A percentile compares a stretch with the other conserved stretches of the same genome.
Conservation (phyloP, 2,329 filamentous ascomycete genomes). For the Colletotrichum caudatum region DNA sequence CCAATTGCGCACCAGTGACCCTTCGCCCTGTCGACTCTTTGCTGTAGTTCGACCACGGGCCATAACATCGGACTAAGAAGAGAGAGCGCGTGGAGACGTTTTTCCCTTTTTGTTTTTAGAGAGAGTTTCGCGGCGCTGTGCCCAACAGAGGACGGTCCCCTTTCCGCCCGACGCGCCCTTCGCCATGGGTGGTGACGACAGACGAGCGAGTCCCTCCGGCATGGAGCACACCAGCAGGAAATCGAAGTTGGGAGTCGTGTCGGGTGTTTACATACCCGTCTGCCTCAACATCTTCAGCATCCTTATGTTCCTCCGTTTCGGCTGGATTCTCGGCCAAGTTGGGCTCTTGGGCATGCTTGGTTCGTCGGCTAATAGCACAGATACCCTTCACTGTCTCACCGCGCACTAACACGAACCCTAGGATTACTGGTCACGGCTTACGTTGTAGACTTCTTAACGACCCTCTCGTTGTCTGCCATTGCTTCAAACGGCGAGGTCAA, state of each 20-base stretch:
- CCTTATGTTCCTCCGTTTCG: slow-evolving; percentile 92
- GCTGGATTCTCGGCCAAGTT: slow-evolving; percentile 83
- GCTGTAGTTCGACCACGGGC: slow-evolving; percentile 14
- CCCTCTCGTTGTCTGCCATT: slow-evolving; percentile 87
- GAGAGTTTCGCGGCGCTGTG: slow-evolving; percentile 3
- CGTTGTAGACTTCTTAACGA: slow-evolving; percentile 83
- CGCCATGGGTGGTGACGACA: slow-evolving; percentile 38
- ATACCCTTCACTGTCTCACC: slow-evolving; percentile 13
- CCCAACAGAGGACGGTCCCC: neutral
- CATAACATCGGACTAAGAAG: neutral
- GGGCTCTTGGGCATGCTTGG: slow-evolving; percentile 85
- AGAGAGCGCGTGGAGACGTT: slow-evolving; percentile 14
- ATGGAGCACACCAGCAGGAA: slow-evolving; percentile 54
- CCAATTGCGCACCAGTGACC: slow-evolving; percentile 8
- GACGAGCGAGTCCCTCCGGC: slow-evolving; percentile 38
- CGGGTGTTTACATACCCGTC: slow-evolving; percentile 88
- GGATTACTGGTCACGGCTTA: slow-evolving; percentile 82
- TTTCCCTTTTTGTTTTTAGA: neutral
- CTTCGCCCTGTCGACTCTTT: slow-evolving; percentile 5
- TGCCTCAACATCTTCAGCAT: slow-evolving; percentile 90
- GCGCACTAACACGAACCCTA: slow-evolving; percentile 51
- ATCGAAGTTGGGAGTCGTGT: slow-evolving; percentile 80
- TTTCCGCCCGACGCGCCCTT: neutral
- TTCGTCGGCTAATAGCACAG: slow-evolving; percentile 52
- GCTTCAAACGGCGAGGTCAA: slow-evolving; percentile 91